These are phyloP conservation scores for Curvularia sp. DNA, from an alignment of 2,329 filamentous ascomycete species.

Conservation along the genomic window DNA sequence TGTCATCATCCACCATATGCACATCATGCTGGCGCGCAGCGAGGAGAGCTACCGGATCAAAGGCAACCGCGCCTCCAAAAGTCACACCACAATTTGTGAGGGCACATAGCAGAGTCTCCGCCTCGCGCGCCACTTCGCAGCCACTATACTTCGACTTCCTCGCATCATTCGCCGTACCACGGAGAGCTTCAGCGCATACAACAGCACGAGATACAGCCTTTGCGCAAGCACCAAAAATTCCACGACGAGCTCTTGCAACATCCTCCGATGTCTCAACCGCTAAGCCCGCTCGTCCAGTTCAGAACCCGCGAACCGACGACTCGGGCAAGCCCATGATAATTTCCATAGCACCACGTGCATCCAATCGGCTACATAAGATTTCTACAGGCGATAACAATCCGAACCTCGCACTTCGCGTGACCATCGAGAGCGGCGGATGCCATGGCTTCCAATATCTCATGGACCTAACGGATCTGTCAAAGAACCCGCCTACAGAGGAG, in stretches of 20 bases:
- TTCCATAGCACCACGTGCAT: slow-evolving; percentile 81
- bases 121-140: slow-evolving; percentile 30
- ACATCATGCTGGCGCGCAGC: slow-evolving; percentile 39
- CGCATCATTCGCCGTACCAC: slow-evolving; percentile 27
- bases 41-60: slow-evolving; percentile 13
- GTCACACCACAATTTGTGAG: slow-evolving; percentile 15
- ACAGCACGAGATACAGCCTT: not conserved
- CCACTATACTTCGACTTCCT: slow-evolving; percentile 45
- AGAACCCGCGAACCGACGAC: slow-evolving; percentile 80
- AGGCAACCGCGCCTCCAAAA: slow-evolving; percentile 7
- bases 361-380: slow-evolving; percentile 72
- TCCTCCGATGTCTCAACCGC: slow-evolving; percentile 30
- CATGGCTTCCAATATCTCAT: slow-evolving; percentile 98
- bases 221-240: slow-evolving; percentile 40
- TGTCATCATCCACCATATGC: slow-evolving; percentile 42
- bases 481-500: slow-evolving; percentile 64
- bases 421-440: slow-evolving; percentile 91
- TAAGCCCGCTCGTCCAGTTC: slow-evolving; percentile 48
- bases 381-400: slow-evolving; percentile 66
- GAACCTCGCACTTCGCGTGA: slow-evolving; percentile 84
- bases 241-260: slow-evolving; percentile 46
- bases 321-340: slow-evolving; percentile 84
- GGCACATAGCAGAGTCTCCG: slow-evolving; percentile 29
- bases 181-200: not conserved
- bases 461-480: slow-evolving; percentile 73